Evolutionary conservation across 768 basidiomycete species (phyloP).

Genomic region (Cantharellus anzutake): DNA sequence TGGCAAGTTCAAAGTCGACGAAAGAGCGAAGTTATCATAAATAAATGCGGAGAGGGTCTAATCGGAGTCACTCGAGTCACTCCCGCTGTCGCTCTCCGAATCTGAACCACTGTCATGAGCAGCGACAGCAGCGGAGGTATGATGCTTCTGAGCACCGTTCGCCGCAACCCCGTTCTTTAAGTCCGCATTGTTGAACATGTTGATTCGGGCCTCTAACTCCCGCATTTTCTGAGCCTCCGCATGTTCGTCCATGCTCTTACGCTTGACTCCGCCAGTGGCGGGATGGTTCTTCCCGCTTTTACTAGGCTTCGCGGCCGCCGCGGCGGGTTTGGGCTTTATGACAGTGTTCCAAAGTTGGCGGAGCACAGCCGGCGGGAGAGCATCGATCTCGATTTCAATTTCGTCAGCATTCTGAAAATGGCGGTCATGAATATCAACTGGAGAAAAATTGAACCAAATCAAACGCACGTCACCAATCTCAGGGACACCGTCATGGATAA

Average conservation of each 20-base stretch:
- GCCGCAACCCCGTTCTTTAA: neutral
- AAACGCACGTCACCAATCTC: conserved; percentile 76
- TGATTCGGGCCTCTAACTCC: conserved; percentile 69
- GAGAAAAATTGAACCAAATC: conserved; percentile 5
- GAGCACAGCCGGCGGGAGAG: conserved; percentile 67
- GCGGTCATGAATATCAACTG: neutral
- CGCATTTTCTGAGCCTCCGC: conserved; percentile 92
- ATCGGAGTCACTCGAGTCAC: neutral
- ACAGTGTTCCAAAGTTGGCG: conserved; percentile 94
- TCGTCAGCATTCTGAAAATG: conserved; percentile 70
- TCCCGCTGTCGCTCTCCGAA: conserved; percentile 1
- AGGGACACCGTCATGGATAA: conserved; percentile 31
- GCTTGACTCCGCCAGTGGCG: conserved; percentile 76
- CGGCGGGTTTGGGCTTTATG: conserved; percentile 37
- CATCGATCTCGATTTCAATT: conserved; percentile 96
- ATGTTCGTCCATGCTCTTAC: conserved; percentile 94
- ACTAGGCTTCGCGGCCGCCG: conserved; percentile 9
- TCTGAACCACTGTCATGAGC: neutral
- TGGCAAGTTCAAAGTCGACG: neutral
- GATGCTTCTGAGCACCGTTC: neutral
- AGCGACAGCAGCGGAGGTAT: neutral
- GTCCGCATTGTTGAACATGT: neutral
- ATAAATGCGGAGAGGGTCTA: neutral
- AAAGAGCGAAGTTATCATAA: neutral
- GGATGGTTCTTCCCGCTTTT: conserved; percentile 46